Evolutionary conservation across 768 basidiomycete genomes (phyloP).

Genomic region (Phlebiopsis gigantea): DNA sequence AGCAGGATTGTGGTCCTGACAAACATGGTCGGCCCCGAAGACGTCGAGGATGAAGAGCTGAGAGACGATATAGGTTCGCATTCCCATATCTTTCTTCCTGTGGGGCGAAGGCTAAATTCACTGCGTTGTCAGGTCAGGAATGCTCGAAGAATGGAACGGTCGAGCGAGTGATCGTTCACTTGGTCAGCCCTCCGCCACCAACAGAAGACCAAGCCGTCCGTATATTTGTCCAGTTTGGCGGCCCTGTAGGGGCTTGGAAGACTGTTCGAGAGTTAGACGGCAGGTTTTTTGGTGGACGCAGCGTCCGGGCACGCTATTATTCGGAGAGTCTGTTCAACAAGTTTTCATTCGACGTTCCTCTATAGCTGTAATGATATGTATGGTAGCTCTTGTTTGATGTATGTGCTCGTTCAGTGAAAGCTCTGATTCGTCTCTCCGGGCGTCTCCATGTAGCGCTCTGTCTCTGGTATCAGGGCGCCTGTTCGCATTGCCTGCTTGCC

Average conservation of each 20-base stretch:
- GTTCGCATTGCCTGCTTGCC: not conserved
- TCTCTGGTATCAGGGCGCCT: not conserved
- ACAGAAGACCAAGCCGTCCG: constrained; percentile 80
- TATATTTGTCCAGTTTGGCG: constrained; percentile 87
- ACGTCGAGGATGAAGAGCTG: constrained; percentile 79
- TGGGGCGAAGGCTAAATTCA: not conserved
- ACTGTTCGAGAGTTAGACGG: constrained; percentile 92
- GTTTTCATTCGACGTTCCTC: constrained; percentile 43
- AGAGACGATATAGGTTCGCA: constrained; percentile 80
- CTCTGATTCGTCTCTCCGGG: too few relatives aligned
- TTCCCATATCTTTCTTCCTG: too few relatives aligned
- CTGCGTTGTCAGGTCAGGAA: constrained; percentile 87
- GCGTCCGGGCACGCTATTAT: constrained; percentile 80
- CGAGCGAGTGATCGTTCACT: constrained; percentile 82
- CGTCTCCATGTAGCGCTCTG: too few relatives aligned
- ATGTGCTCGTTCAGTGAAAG: too few relatives aligned
- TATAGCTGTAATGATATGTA: constrained; percentile 27
- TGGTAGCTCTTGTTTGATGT: too few relatives aligned
- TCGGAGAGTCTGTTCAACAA: constrained; percentile 51
- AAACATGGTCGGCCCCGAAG: constrained; percentile 84
- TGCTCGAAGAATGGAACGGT: constrained; percentile 90
- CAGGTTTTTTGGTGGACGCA: constrained; percentile 84
- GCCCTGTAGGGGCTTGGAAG: constrained; percentile 93
- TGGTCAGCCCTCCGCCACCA: constrained; percentile 58
- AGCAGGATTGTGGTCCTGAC: constrained; percentile 87